Evolutionary conservation across 768 basidiomycete species (phyloP).

Genomic region (Hygrocybe coccinea): DNA sequence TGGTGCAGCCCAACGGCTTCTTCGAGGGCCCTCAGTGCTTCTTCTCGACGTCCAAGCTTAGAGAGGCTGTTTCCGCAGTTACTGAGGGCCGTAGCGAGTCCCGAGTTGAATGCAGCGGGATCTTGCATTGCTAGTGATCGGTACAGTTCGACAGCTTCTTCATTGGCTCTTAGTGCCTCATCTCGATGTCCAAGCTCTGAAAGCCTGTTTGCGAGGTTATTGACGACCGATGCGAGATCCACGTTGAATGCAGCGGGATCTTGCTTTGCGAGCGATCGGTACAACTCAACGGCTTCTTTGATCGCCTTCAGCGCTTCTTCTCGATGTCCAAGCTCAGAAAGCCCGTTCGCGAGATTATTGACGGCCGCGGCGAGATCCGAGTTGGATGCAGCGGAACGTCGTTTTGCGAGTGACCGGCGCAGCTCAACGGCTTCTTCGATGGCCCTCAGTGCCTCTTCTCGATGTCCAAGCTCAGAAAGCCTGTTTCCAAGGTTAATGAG

Average conservation of each 20-base stretch:
- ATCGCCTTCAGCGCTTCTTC: too few species aligned
- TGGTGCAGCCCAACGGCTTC: slow-evolving; percentile 9
- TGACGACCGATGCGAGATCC: not conserved
- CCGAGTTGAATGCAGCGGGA: not conserved
- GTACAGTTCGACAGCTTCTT: not conserved
- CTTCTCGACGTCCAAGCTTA: not conserved
- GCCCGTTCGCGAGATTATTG: too few species aligned
- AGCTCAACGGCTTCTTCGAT: too few species aligned
- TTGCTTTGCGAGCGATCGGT: too few species aligned
- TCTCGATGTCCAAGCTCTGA: not conserved
- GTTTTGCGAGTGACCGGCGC: too few species aligned
- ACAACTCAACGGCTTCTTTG: too few species aligned
- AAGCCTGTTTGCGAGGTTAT: not conserved
- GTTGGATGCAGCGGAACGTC: too few species aligned
- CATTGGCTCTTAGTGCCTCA: not conserved
- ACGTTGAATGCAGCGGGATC: too few species aligned
- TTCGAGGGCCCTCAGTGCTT: slow-evolving; percentile 6
- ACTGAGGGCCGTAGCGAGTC: slow-evolving; percentile 9
- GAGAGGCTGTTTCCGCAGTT: slow-evolving; percentile 3
- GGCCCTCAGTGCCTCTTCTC: too few species aligned
- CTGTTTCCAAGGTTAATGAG: too few species aligned
- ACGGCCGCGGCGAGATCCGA: too few species aligned
- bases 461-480: too few species aligned
- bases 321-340: not conserved
- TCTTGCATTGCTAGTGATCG: not conserved